phyloP scores from a whole-genome alignment of 495 filamentous ascomycete species.

The Aspergillus bridgeri region DNA sequence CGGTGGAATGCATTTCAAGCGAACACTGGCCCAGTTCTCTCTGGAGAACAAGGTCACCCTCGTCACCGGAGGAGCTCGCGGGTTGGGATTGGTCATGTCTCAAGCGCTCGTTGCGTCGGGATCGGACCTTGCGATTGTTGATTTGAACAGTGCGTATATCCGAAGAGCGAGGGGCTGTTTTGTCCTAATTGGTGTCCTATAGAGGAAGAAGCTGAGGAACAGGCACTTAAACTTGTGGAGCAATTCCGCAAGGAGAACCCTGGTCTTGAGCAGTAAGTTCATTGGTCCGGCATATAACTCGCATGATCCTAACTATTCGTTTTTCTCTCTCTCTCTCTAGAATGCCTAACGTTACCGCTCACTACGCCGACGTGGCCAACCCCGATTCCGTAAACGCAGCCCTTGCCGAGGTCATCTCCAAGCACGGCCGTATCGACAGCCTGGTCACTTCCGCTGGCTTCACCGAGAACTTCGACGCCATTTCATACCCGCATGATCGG shows the following conservation, averaged over 20 bases:
- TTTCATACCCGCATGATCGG: conserved; percentile 81
- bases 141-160: conserved; percentile 73
- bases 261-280: conserved; percentile 59
- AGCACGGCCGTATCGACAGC: conserved; percentile 80
- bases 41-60: conserved; percentile 73
- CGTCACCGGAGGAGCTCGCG: conserved; percentile 83
- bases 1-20: conserved; percentile 66
- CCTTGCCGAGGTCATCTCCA: conserved; percentile 63
- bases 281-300: background rate
- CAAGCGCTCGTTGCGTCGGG: conserved; percentile 84
- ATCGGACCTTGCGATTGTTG: conserved; percentile 86
- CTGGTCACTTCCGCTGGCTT: conserved; percentile 95
- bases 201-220: conserved; percentile 82
- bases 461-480: conserved; percentile 91
- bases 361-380: conserved; percentile 82
- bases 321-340: conserved; percentile 30
- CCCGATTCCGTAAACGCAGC: conserved; percentile 69
- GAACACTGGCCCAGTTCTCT: conserved; percentile 71
- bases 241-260: conserved; percentile 76
- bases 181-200: conserved; percentile 16
- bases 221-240: conserved; percentile 67
- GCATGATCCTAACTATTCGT: background rate
- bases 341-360: conserved; percentile 79
- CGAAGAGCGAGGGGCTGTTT: background rate
- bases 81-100: conserved; percentile 85